Evolutionary conservation across 1,139 yeast genomes (phyloP).

Genomic region (Eremothecium sinecaudum): DNA sequence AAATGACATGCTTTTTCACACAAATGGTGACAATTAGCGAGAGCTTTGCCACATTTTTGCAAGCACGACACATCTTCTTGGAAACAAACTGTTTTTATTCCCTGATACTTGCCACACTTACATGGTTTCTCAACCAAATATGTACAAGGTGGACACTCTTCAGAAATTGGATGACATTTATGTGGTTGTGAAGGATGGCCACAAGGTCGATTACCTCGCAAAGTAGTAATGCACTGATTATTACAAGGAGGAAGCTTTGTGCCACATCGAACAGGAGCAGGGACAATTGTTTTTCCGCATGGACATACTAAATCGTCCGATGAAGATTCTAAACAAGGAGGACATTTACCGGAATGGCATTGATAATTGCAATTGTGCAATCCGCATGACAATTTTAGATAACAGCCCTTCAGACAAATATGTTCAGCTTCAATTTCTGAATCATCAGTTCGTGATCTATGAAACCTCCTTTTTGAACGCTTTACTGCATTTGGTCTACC

Average conservation of each 20-base stretch:
- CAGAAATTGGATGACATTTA: slow-evolving; percentile 59
- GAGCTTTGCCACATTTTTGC: slow-evolving; percentile 45
- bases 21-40: slow-evolving; percentile 56
- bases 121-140: slow-evolving; percentile 53
- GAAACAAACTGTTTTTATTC: slow-evolving; percentile 59
- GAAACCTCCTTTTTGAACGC: slow-evolving; percentile 42
- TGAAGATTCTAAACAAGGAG: slow-evolving; percentile 74
- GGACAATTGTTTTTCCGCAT: slow-evolving; percentile 72
- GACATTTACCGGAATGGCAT: slow-evolving; percentile 81
- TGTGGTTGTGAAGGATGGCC: slow-evolving; percentile 73
- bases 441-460: slow-evolving; percentile 36
- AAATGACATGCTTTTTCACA: slow-evolving; percentile 48
- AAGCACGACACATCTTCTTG: slow-evolving; percentile 64
- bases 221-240: slow-evolving; percentile 51
- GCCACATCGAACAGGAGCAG: slow-evolving; percentile 90
- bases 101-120: slow-evolving; percentile 58
- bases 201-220: slow-evolving; percentile 40
- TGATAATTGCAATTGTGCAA: slow-evolving; percentile 61
- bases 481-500: slow-evolving; percentile 53
- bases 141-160: slow-evolving; percentile 72
- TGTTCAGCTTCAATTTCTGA: slow-evolving; percentile 67
- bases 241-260: slow-evolving; percentile 58
- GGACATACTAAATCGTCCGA: slow-evolving; percentile 74
- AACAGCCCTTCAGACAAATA: slow-evolving; percentile 66
- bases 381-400: slow-evolving; percentile 60